Base-by-base conservation (phyloP, 164 flowering plant genomes). In the Nymphaea thermarum region DNA sequence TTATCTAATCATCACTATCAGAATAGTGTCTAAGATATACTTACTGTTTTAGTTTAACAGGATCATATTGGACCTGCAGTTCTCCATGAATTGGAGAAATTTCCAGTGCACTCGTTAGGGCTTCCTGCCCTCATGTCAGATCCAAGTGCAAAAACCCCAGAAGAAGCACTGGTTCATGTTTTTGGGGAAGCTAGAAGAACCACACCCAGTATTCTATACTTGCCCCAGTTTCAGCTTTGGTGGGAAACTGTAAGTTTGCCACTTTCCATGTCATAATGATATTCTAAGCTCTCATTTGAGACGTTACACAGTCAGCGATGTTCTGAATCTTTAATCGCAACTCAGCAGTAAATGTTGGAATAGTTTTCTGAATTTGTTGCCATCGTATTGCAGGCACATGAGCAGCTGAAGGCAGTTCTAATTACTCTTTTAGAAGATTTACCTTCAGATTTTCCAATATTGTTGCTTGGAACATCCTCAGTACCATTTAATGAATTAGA, bases 61-160 rank as follows among this genome's bases (percentile, higher is more conserved):
- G 99, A 95, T 80, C 99, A 95, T 84, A 77, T 95, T 68, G 99
- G 98, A 72, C 99, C 99, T 71, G 98, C 99, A 14, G 82, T 95
- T 76, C 81, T 95, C 66, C 99, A 95, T 82, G 96, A 95, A 71
- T 81, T 95, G 80, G 99, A 95, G 79, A 95, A 95, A 66, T 92
- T 92, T 83, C 99, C 99, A 67, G 98, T 95, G 71, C 98, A 90
- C 74, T 89, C 97, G 77, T 80, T 95, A 43, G 99, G 95, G 47
- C 93, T 95, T 76, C 89, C 99, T 8, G 88, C 98, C 65, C 92
- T 95, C 68, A 92, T 95, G 70, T 95, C 99, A 51, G 99, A 95
- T 82, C 99, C 98, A 73, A 88, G 99, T 84, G 99, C 99, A 65
- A 95, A 95, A 81, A 87, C 90, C 42, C 89, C 99, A 11, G 99